These are phyloP conservation scores for Daldinia sp. DNA, from an alignment of 2,329 filamentous ascomycete genomes.

Conservation along the genomic window DNA sequence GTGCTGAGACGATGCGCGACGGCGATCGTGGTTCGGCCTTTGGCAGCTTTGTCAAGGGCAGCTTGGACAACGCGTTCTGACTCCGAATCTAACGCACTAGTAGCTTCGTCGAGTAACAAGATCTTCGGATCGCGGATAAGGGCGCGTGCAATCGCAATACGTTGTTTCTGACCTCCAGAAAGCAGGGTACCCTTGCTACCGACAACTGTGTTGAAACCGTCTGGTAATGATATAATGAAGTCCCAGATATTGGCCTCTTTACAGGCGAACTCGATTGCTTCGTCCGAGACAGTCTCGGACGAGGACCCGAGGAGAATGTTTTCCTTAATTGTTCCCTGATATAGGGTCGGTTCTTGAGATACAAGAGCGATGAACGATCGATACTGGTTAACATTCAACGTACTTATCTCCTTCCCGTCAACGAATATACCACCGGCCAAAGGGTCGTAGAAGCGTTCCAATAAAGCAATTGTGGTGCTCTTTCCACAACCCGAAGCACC, in stretches of 20 bases:
- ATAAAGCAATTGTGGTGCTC: conserved; percentile 87
- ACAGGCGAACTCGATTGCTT: conserved; percentile 78
- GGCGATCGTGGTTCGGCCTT: conserved; percentile 88
- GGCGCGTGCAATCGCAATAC: conserved; percentile 90
- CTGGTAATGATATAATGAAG: conserved; percentile 85
- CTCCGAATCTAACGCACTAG: conserved; percentile 78
- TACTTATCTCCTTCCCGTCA: conserved; percentile 82
- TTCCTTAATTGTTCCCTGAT: conserved; percentile 89
- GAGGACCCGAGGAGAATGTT: conserved; percentile 86
- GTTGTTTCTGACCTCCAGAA: conserved; percentile 93
- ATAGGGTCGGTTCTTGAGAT: conserved; percentile 92
- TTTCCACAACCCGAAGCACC: conserved; percentile 96
- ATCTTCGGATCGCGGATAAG: conserved; percentile 91
- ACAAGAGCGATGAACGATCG: conserved; percentile 85
- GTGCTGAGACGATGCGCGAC: conserved; percentile 92
- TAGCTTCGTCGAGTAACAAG: conserved; percentile 83
- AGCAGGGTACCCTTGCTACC: conserved; percentile 87
- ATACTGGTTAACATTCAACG: conserved; percentile 86
- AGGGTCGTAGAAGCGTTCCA: conserved; percentile 96
- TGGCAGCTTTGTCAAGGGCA: conserved; percentile 81
- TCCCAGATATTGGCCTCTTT: conserved; percentile 93
- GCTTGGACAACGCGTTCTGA: conserved; percentile 82
- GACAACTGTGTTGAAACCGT: conserved; percentile 85
- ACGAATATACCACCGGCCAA: conserved; percentile 80
- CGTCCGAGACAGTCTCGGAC: conserved; percentile 72